A percentile compares a stretch with the other conserved stretches of the same genome.
phyloP scores from a whole-genome alignment of 1,284 basidiomycete genomes.

The Xerocomus nothofagi region DNA sequence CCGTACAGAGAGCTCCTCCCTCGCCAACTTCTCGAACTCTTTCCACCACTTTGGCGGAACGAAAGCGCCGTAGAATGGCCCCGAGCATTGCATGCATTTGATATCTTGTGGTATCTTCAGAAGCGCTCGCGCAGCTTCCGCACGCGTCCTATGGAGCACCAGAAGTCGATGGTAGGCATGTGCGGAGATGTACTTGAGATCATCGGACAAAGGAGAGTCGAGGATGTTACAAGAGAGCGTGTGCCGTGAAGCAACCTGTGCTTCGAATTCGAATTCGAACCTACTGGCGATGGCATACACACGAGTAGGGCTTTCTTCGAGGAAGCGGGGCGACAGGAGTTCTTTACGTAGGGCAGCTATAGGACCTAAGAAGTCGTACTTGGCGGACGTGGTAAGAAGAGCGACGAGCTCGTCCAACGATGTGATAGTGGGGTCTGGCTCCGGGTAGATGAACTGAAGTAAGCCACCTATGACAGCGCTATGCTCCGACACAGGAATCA shows the following conservation, averaged over 20 bases:
- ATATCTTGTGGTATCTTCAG: conserved; percentile 48
- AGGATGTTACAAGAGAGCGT: conserved; percentile 58
- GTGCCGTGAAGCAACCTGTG: conserved; percentile 50
- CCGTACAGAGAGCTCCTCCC: conserved; percentile 52
- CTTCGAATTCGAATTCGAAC: conserved; percentile 60
- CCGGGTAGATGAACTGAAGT: conserved; percentile 56
- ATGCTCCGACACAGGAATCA: conserved; percentile 57
- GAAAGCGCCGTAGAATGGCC: conserved; percentile 46
- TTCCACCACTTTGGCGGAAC: conserved; percentile 67
- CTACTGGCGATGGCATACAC: conserved; percentile 71
- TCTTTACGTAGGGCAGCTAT: conserved; percentile 48
- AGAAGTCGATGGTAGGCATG: conserved; percentile 65
- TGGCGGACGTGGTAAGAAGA: conserved; percentile 55
- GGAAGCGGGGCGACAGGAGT: conserved; percentile 52
- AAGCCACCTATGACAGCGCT: conserved; percentile 46
- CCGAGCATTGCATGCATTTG: conserved; percentile 69
- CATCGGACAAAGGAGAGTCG: conserved; percentile 55
- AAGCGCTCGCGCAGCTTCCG: conserved; percentile 47
- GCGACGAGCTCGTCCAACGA: conserved; percentile 53
- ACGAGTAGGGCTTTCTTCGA: conserved; percentile 49
- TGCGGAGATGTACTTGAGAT: conserved; percentile 63
- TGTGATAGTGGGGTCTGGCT: conserved; percentile 44
- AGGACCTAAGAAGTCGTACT: conserved; percentile 60
- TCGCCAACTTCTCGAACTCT: conserved; percentile 55
- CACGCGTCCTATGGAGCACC: conserved; percentile 55